These are phyloP conservation scores for Quercus alba DNA, from an alignment of 306 rosid genomes.

Conservation along the genomic window DNA sequence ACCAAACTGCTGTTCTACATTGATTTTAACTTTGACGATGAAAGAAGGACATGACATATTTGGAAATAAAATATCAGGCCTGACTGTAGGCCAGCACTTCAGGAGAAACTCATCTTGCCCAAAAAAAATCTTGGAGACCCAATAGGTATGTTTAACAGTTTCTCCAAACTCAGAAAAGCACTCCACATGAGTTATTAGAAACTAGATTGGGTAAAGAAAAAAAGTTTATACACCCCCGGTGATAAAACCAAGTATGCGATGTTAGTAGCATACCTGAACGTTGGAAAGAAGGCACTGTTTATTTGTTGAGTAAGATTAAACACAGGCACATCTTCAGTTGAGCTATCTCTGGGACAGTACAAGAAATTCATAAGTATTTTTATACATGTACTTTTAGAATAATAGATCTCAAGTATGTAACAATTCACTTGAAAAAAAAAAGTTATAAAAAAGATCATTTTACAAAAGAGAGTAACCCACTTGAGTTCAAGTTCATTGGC, in stretches of 20 bases:
- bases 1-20: no score
- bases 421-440: conserved; percentile 13
- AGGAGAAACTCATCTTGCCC: neutral
- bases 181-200: neutral
- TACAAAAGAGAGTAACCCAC: conserved; percentile 40
- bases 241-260: neutral
- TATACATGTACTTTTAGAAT: neutral
- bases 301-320: conserved; percentile 63
- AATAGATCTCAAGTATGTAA: neutral
- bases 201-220: neutral
- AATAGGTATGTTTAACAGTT: neutral
- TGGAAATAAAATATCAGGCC: neutral
- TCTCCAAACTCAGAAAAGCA: neutral
- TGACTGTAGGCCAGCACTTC: neutral
- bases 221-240: neutral
- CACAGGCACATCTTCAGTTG: conserved; percentile 32
- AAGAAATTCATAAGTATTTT: neutral
- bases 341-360: conserved; percentile 41
- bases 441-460: conserved; percentile 6
- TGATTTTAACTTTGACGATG: neutral
- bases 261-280: conserved; percentile 58
- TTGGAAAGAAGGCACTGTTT: conserved; percentile 71
- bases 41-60: neutral
- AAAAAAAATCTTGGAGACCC: neutral
- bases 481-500: conserved; percentile 35